Conservation (phyloP, 345 rosid genomes). For the Bruguiera parviflora region DNA sequence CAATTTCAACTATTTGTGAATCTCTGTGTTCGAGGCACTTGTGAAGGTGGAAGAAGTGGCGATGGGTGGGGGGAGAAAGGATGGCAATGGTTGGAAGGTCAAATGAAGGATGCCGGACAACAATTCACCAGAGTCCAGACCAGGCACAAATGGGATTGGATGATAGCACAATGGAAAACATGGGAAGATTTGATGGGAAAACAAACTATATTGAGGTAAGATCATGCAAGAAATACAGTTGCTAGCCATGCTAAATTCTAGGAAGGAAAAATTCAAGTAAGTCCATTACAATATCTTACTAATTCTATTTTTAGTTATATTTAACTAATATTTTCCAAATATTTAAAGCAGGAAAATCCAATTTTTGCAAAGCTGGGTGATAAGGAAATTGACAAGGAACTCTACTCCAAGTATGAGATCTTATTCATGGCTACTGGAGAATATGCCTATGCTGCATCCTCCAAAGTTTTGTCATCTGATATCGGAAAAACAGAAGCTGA, state of each 20-base stretch:
- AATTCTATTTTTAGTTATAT: not conserved
- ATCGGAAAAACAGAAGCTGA: not conserved
- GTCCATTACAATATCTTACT: not conserved
- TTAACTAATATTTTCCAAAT: not conserved
- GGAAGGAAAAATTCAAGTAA: conserved; percentile 1
- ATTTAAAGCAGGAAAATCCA: not conserved
- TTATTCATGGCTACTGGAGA: not conserved
- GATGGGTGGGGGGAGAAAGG: not conserved
- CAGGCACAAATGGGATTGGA: conserved; percentile 3
- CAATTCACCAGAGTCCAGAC: not conserved
- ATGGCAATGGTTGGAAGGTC: not conserved
- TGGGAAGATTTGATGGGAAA: not conserved
- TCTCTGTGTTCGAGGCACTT: not conserved
- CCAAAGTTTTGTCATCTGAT: not conserved
- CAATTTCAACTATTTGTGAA: not conserved
- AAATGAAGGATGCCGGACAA: not conserved
- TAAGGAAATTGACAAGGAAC: not conserved
- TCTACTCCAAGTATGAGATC: not conserved
- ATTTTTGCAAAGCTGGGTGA: not conserved
- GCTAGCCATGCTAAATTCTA: not conserved
- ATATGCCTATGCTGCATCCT: not conserved
- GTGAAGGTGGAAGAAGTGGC: too few relatives aligned
- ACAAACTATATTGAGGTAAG: not conserved
- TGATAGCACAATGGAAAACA: not conserved
- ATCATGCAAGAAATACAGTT: not conserved